phyloP scores from a whole-genome alignment of 1,284 basidiomycete genomes.

The Tetrapyrgos nigripes region DNA sequence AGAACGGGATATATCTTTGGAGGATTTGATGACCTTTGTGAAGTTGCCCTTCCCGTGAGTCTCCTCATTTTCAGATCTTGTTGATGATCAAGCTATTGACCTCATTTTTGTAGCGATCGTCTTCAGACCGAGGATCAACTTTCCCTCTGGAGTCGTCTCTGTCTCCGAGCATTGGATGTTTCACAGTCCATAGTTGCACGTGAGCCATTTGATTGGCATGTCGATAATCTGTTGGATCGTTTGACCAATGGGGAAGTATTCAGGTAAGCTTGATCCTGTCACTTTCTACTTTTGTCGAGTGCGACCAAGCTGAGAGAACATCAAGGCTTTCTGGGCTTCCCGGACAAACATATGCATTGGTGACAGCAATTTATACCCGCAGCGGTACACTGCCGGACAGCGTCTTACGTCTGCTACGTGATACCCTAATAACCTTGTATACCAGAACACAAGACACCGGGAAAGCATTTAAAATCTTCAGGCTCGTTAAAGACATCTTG shows the following conservation, averaged over 20 bases:
- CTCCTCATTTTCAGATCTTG: background rate
- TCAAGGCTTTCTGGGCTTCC: background rate
- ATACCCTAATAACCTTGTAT: conserved; percentile 42
- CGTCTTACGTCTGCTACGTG: conserved; percentile 24
- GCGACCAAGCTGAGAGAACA: background rate
- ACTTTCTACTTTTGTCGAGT: background rate
- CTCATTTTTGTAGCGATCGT: background rate
- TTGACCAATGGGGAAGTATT: background rate
- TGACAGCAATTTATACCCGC: conserved; percentile 1
- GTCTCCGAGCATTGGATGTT: background rate
- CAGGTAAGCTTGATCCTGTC: too few relatives aligned
- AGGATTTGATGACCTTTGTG: conserved; percentile 5
- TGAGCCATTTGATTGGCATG: background rate
- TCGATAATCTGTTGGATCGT: background rate
- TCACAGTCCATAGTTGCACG: background rate
- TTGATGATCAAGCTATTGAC: background rate
- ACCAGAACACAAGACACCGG: conserved; percentile 31
- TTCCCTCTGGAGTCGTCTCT: conserved; percentile 3
- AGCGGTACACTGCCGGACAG: background rate
- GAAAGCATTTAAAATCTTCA: conserved; percentile 43
- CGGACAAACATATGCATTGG: conserved; percentile 2
- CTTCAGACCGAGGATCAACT: conserved; percentile 5
- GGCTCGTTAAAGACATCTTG: conserved; percentile 39
- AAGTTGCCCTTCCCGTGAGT: conserved; percentile 10
- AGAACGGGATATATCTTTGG: background rate